phyloP scores from a whole-genome alignment of 768 basidiomycete species.

The Lentinula raphanica region DNA sequence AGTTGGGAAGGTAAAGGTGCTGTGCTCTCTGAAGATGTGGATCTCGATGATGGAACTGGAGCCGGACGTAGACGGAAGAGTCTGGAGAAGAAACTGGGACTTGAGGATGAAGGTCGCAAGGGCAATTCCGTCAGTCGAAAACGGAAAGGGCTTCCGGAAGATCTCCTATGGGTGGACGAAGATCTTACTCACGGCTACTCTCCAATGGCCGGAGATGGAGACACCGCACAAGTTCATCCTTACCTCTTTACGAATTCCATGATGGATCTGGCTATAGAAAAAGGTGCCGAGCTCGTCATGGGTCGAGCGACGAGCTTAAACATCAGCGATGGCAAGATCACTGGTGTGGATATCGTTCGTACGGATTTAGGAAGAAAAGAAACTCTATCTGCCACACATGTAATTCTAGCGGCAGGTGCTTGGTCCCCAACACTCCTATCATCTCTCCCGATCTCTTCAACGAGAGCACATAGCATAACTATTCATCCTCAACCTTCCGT shows the following conservation, averaged over 20 bases:
- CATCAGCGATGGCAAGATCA: conserved; percentile 28
- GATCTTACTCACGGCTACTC: conserved; percentile 58
- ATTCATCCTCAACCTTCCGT: conserved; percentile 42
- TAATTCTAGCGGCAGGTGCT: conserved; percentile 79
- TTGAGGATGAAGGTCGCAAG: conserved; percentile 23
- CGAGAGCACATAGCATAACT: conserved; percentile 70
- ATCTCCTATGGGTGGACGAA: conserved; percentile 49
- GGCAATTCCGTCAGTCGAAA: conserved; percentile 16
- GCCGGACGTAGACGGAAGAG: conserved; percentile 35
- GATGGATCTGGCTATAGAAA: conserved; percentile 55
- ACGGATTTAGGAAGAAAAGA: conserved; percentile 18
- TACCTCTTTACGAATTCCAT: conserved; percentile 70
- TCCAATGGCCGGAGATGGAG: conserved; percentile 47
- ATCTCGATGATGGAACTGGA: conserved; percentile 20
- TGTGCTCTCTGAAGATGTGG: conserved; percentile 13
- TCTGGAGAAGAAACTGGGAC: conserved; percentile 51
- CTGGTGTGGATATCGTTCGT: conserved; percentile 33
- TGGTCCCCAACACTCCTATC: conserved; percentile 70
- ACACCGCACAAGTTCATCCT: conserved; percentile 76
- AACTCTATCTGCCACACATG: conserved; percentile 55
- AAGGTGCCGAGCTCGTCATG: conserved; percentile 43
- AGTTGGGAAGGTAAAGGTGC: conserved; percentile 68
- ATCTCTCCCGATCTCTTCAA: conserved; percentile 52
- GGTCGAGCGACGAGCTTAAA: conserved; percentile 51
- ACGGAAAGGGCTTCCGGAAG: conserved; percentile 40